Evolutionary conservation across 371 early-diverging fungal species (phyloP), one percentile per base, ranked within the genome.

Genomic region (Polyrhizophydium stewartii): DNA sequence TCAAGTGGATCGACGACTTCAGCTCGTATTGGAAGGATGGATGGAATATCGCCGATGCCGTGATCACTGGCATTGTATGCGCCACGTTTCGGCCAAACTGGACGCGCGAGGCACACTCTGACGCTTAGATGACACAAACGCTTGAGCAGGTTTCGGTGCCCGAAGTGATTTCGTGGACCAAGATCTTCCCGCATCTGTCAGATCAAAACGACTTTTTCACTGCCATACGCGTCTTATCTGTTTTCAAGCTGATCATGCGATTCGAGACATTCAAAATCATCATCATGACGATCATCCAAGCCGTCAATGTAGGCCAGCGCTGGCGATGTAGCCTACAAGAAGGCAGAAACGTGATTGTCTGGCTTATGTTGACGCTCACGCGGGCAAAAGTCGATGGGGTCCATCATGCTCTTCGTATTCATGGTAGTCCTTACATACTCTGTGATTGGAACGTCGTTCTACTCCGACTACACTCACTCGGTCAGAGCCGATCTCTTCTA

Each of bases 11-110:
- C 22, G 74, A 74, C 46, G 50, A 33, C 49, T 66, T 68, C 40
- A 43, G 35, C 30, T 61, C 56, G 2, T 78, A 56, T 58, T 78
- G 71, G 71, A 51, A 58, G 12, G 64, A 73, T 30, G 61, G 63
- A n/a, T 78, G 78, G 78, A 74, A 73, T 43, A 51, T 78, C 1
- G 57, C 63, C 22, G 78, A 78, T 51, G 62, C 76, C 40, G 32
- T 37, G 2, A 58, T 78, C 9, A 71, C 71, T 7, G 6, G 55
- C 31, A 25, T 65, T 12, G 66, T 72, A 63, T 3, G 50, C 59
- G 12, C 35, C 35, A 35, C 35, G 13, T 13, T n/a, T n/a, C n/a
- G n/a, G n/a, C n/a, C n/a, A n/a, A n/a, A n/a, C n/a, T n/a, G n/a
- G n/a, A n/a, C n/a, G n/a, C n/a, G n/a, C n/a, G n/a, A n/a, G n/a